Base-by-base conservation (phyloP, 2,329 filamentous ascomycete species). In the Claviceps humidiphila region DNA sequence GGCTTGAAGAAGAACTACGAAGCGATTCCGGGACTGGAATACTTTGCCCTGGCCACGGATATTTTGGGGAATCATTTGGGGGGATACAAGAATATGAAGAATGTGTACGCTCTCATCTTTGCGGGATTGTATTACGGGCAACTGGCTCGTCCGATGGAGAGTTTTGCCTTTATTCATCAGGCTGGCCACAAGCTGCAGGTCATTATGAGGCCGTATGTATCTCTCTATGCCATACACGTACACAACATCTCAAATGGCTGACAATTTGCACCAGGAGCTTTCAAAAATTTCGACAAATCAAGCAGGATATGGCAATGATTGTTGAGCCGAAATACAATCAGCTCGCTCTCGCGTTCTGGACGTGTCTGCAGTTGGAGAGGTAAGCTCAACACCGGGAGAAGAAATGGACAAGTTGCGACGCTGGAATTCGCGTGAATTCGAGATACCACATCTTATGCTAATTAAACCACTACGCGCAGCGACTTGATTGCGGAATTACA, bases 321-420 rank as follows among this genome's bases (percentile, higher is more conserved):
- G 68, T 66, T 41, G 74, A 71, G 41, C 67, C 64, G 53, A 68
- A 67, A 58, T 66, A 68, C 59, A 87, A 89, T 61, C 74, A 84
- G 53, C 74, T 85, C 39, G 74, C 85, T 14, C 77, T 94, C 59
- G 85, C 88, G 0, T 96, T 90, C 61, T 97, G 91, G 91, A 93
- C 90, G 7, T 95, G 88, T 64, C 72, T 96, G 56, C 91, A 97
- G 63, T 75, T 97, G 11, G 91, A 97, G 68, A 95, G 84, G 85
- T 88, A 66, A 58, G 67, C 34, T n/a, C 34, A 37, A 13, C 9
- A 39, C 3, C 17, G 9, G 20, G 24, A 26, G 17, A 44, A 8
- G 16, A 45, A 45, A 30, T 2, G 7, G 16, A 30, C 22, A 30
- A 30, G 13, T n/a, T 5, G 14, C 14, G 42, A 14, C 20, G 42